These are phyloP conservation scores for Zygnema circumcarinatum DNA, from an alignment of 139 green algal genomes.

Conservation along the genomic window DNA sequence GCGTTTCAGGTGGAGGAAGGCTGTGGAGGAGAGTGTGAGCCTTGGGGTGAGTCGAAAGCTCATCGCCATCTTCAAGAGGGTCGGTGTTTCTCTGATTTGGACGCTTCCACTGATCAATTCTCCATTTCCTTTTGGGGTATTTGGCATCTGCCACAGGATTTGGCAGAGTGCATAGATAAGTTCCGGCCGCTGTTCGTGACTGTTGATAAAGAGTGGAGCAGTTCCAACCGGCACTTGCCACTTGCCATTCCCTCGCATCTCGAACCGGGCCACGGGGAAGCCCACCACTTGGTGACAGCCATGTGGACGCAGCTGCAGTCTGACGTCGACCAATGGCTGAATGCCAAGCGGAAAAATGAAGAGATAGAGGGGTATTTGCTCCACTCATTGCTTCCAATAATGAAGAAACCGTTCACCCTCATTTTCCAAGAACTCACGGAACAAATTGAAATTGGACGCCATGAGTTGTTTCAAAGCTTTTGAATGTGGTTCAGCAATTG, in stretches of 20 bases:
- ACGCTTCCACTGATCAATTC: no score
- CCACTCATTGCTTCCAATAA: background rate
- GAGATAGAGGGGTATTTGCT: background rate
- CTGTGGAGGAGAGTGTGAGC: no score
- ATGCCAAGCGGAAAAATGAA: background rate
- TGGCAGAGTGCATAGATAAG: background rate
- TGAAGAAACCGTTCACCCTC: no score
- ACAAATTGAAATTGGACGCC: background rate
- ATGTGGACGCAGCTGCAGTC: background rate
- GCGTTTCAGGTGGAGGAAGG: no score
- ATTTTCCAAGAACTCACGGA: background rate
- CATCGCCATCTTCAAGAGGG: no score
- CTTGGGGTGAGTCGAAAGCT: no score
- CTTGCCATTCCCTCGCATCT: background rate
- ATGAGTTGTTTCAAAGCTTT: background rate
- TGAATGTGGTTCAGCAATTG: background rate
- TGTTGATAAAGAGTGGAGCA: background rate
- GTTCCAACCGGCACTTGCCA: background rate
- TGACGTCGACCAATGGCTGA: background rate
- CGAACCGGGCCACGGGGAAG: no score
- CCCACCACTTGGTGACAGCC: background rate
- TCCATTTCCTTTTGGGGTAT: no score
- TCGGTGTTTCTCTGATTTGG: no score
- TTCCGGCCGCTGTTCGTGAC: background rate
- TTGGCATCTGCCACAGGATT: background rate